Conservation (phyloP, 2,329 filamentous ascomycete species). For the Pseudogymnoascus sp. region DNA sequence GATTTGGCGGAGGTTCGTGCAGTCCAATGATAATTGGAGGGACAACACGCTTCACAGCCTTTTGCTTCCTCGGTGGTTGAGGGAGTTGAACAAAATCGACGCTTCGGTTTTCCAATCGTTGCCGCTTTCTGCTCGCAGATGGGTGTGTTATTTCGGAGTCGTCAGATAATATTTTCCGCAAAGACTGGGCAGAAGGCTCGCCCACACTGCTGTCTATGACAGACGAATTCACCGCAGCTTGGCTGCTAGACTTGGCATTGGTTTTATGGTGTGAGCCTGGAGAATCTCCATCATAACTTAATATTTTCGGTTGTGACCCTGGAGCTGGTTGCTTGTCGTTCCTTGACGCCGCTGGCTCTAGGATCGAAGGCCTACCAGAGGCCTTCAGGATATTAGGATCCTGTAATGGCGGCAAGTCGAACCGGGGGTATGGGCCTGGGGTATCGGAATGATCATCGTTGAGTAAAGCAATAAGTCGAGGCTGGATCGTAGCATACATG, state of each 20-base stretch:
- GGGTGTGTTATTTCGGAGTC: slow-evolving; percentile 24
- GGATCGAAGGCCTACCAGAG: slow-evolving; percentile 40
- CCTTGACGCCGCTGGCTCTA: slow-evolving; percentile 42
- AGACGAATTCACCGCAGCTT: slow-evolving; percentile 12
- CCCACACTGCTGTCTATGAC: slow-evolving; percentile 25
- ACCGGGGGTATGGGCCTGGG: slow-evolving; percentile 37
- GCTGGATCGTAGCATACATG: slow-evolving; percentile 51
- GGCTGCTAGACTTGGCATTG: background rate
- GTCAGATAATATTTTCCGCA: slow-evolving; percentile 31
- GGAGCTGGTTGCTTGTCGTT: background rate
- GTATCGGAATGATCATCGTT: slow-evolving; percentile 40
- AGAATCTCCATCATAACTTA: slow-evolving; percentile 6
- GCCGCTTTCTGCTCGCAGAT: slow-evolving; percentile 47
- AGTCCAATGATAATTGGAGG: slow-evolving; percentile 62
- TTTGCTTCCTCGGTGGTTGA: slow-evolving; percentile 59
- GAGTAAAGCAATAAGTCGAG: slow-evolving; percentile 58
- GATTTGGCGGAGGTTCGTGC: slow-evolving; percentile 53
- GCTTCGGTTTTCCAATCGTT: slow-evolving; percentile 42
- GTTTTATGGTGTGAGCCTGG: slow-evolving; percentile 5
- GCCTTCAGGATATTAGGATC: slow-evolving; percentile 40
- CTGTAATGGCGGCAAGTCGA: slow-evolving; percentile 51
- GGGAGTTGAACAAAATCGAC: slow-evolving; percentile 60
- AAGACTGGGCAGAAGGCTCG: slow-evolving; percentile 29
- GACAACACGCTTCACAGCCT: slow-evolving; percentile 48
- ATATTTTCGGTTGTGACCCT: background rate